Evolutionary conservation across 495 filamentous ascomycete species (phyloP).

Genomic region (Halenospora varia): DNA sequence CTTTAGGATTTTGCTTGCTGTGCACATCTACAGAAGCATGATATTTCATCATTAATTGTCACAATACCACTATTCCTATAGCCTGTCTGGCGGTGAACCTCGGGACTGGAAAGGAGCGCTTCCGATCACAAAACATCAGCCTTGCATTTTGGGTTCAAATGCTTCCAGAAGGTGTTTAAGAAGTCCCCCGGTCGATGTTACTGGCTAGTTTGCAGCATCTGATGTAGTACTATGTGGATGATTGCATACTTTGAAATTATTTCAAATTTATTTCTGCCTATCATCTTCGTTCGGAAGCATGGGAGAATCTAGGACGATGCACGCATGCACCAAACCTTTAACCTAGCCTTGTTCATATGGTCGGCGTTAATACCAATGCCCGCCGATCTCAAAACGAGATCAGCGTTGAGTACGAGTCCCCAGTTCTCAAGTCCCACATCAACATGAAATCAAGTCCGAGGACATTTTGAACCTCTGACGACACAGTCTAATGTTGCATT

Average conservation of each 20-base stretch:
- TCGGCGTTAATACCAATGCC: background rate
- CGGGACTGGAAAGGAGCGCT: background rate
- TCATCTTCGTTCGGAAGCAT: background rate
- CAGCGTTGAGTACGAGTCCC: background rate
- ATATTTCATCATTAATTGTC: too few species aligned
- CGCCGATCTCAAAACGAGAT: background rate
- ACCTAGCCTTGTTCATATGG: background rate
- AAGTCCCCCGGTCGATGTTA: background rate
- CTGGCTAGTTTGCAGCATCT: background rate
- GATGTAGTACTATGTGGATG: too few species aligned
- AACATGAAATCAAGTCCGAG: too few species aligned
- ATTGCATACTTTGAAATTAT: background rate
- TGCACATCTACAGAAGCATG: too few species aligned
- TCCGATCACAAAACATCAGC: background rate
- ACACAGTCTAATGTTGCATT: too few species aligned
- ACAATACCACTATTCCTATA: background rate
- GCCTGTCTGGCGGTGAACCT: background rate
- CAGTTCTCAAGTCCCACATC: too few species aligned
- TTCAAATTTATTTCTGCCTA: background rate
- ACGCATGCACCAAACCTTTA: too few species aligned
- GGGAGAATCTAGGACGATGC: too few species aligned
- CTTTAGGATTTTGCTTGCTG: too few species aligned
- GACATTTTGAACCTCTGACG: too few species aligned
- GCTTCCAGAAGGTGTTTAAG: background rate
- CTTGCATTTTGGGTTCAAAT: background rate